Percentiles rank a stretch among this genome's conserved stretches.
These are phyloP conservation scores for Cyberlindnera galapagoensis DNA, from an alignment of 805 yeast species.

Conservation along the genomic window DNA sequence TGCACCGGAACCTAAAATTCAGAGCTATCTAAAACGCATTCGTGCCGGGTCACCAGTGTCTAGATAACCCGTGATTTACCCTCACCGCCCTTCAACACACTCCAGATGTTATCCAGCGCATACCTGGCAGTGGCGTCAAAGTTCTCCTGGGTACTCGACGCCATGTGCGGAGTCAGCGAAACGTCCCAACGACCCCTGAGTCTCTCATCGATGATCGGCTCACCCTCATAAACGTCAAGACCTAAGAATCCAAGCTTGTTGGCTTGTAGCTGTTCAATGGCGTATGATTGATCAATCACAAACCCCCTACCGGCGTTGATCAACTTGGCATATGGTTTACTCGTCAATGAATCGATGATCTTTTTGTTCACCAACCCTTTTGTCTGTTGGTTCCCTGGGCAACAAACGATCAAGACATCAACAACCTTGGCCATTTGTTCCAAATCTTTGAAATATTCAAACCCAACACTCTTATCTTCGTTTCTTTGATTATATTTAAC, in stretches of 20 bases:
- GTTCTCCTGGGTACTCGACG: slow-evolving; percentile 46
- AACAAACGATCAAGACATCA: slow-evolving; percentile 47
- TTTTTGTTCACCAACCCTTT: slow-evolving; percentile 38
- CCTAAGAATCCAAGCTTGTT: slow-evolving; percentile 52
- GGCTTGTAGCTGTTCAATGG: slow-evolving; percentile 30
- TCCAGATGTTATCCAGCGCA: slow-evolving; percentile 38
- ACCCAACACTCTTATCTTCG: slow-evolving; percentile 31
- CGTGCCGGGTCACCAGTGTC: no score
- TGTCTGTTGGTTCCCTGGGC: slow-evolving; percentile 53
- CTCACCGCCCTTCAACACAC: slow-evolving; percentile 26
- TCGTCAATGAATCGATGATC: slow-evolving; percentile 32
- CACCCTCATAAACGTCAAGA: slow-evolving; percentile 52
- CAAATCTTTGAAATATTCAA: slow-evolving; percentile 26
- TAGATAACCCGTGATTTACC: slow-evolving; percentile 18
- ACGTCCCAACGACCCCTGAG: slow-evolving; percentile 34
- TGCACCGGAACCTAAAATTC: no score
- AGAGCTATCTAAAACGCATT: no score
- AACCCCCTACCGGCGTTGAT: slow-evolving; percentile 59
- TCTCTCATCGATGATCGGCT: slow-evolving; percentile 36
- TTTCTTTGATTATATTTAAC: slow-evolving; percentile 49
- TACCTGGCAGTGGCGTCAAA: slow-evolving; percentile 36
- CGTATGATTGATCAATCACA: slow-evolving; percentile 42
- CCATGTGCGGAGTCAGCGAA: slow-evolving; percentile 55
- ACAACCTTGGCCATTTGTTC: slow-evolving; percentile 31
- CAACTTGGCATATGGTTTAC: slow-evolving; percentile 37